Conservation (phyloP, 768 basidiomycete species). For the Ramaria sp. region DNA sequence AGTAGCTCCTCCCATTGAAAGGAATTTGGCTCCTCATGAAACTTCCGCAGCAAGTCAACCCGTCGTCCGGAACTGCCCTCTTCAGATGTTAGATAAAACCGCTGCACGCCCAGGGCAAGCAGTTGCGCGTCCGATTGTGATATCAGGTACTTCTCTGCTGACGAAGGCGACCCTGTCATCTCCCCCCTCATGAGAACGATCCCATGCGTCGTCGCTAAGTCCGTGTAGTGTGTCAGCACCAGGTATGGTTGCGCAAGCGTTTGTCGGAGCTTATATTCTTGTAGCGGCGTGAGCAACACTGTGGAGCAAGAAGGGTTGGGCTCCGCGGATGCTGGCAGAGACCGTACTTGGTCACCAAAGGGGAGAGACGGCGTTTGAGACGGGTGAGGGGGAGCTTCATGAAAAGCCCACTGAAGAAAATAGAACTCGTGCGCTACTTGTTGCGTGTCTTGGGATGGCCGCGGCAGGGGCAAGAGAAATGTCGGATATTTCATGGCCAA, state of each 20-base stretch:
- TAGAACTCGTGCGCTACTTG: conserved; percentile 63
- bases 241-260: conserved; percentile 88
- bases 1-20: conserved; percentile 81
- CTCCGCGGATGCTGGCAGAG: conserved; percentile 15
- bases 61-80: conserved; percentile 27
- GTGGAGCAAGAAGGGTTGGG: conserved; percentile 38
- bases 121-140: conserved; percentile 77
- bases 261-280: conserved; percentile 81
- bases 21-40: conserved; percentile 67
- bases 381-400: conserved; percentile 57
- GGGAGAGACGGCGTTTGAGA: conserved; percentile 25
- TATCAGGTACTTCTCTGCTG: conserved; percentile 43
- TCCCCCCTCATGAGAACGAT: conserved; percentile 86
- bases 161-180: conserved; percentile 58
- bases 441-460: conserved; percentile 25
- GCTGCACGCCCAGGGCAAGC: conserved; percentile 70
- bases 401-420: conserved; percentile 84
- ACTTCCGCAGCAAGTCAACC: conserved; percentile 46
- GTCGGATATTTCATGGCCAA: conserved; percentile 57
- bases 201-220: conserved; percentile 69
- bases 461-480: conserved; percentile 77
- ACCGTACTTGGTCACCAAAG: conserved; percentile 28
- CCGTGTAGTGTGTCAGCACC: conserved; percentile 85
- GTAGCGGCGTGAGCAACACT: conserved; percentile 83
- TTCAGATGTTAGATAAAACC: conserved; percentile 67